Base-by-base conservation (phyloP, 2,329 filamentous ascomycete genomes). In the Lachnellula willkommii region DNA sequence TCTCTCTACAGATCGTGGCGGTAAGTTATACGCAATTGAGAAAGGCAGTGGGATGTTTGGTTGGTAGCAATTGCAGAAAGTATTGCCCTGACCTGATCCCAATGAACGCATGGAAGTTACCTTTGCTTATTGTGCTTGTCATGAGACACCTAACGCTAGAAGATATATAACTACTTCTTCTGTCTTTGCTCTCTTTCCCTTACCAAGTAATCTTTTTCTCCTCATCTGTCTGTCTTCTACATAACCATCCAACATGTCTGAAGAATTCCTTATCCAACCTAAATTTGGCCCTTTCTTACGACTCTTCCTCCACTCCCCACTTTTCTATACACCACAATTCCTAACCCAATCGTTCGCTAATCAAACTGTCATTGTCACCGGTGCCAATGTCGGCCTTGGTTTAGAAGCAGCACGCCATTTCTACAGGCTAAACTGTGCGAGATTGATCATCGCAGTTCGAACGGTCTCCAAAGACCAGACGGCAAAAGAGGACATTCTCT, bases 381-480 rank as follows among this genome's bases (percentile, higher is more conserved):
- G 74, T 1, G 66, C 72, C 11, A 77, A 77, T 53, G 65, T 63
- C 0, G 74, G 74, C 3, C 63, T 77, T 1, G 73, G 74, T 0
- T 61, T 71, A 0, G 74, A 75, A 53, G 67, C 74, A 0, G 66
- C 69, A 20, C 66, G 64, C 2, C 68, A 73, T 12, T 65, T 73
- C 9, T 60, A 67, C 1, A 62, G 63, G 0, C 68, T 73, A 0
- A 67, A 66, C 1, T 62, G 66, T 0, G 60, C 59, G 3, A 68
- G 66, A 20, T 56, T 75, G 17, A 73, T 75, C 53, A 65, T 75
- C 58, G 73, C 68, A 9, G 68, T 71, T 2, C 70, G 73, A 4
- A 66, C 63, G 5, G 26, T 72, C 0, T 62, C 68, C 5, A 75
- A 75, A 59, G 77, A 75, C 55, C 70, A 77, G 52, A 68, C 66